These are phyloP conservation scores for Stramenopiles sp. DNA, from an alignment of 352 stramenopile genomes.

Conservation along the genomic window DNA sequence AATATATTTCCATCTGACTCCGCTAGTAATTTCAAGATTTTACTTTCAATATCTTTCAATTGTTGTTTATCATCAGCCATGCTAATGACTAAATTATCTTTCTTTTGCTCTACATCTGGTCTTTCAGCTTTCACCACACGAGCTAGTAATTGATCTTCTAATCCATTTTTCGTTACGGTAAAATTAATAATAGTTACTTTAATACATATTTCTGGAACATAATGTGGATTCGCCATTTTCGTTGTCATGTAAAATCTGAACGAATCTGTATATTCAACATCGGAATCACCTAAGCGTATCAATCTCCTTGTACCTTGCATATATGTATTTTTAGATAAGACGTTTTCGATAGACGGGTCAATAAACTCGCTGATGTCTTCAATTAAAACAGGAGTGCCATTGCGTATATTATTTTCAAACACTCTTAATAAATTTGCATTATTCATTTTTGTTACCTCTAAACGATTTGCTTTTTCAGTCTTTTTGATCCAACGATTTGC, in stretches of 20 bases:
- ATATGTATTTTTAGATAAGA: slow-evolving; percentile 74
- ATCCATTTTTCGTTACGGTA: slow-evolving; percentile 68
- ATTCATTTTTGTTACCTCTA: slow-evolving; percentile 75
- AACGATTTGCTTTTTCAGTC: slow-evolving; percentile 48
- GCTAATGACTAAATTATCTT: slow-evolving; percentile 62
- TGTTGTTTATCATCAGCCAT: slow-evolving; percentile 86
- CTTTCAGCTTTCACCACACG: slow-evolving; percentile 80
- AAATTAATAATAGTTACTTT: slow-evolving; percentile 84
- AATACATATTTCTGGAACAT: slow-evolving; percentile 57
- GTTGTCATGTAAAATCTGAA: slow-evolving; percentile 75
- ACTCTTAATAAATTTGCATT: slow-evolving; percentile 74
- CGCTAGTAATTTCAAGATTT: slow-evolving; percentile 69
- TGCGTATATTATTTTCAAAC: slow-evolving; percentile 68
- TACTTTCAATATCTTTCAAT: slow-evolving; percentile 67
- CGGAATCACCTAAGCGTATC: slow-evolving; percentile 65
- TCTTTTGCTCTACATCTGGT: slow-evolving; percentile 71
- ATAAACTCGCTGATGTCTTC: slow-evolving; percentile 78
- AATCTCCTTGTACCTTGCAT: slow-evolving; percentile 74
- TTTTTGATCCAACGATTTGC: slow-evolving; percentile 84
- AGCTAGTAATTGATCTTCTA: slow-evolving; percentile 74
- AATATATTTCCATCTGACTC: slow-evolving; percentile 81
- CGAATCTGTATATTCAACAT: slow-evolving; percentile 81
- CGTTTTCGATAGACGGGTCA: slow-evolving; percentile 68
- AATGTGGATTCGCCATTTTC: slow-evolving; percentile 53
- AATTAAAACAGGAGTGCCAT: slow-evolving; percentile 62